Evolutionary conservation across 2,329 filamentous ascomycete species (phyloP), one percentile per base, ranked within the genome.

Genomic region (Exophiala viscosa): DNA sequence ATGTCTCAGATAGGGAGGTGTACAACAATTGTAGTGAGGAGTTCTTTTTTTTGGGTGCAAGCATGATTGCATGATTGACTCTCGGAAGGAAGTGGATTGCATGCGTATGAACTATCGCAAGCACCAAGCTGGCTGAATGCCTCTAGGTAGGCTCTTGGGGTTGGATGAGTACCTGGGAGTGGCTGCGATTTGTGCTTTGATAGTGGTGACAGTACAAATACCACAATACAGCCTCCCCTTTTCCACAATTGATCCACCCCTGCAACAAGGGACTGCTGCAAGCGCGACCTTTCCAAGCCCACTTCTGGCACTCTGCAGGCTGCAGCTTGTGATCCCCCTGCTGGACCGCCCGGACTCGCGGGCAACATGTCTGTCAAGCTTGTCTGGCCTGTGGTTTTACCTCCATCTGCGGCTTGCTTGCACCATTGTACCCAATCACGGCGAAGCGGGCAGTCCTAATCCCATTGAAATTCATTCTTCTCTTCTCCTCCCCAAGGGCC

Each of bases 161-260:
- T 44, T 44, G 23, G 10, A 14, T 17, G 23, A 28, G 23, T 28
- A 28, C 23, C 23, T 28, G 23, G 23, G 23, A 28, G 23, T 28
- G 23, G 23, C 23, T 28, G 23, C 23, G 23, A 28, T 28, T 5
- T 28, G 23, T 28, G 23, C 23, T 28, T 28, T 28, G 23, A 28
- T 28, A 28, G 23, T 36, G 34, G 56, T 40, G 33, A 50, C 47
- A 45, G 33, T 48, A 41, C 45, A 10, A 3, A 44, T 50, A 50
- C 45, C 23, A 38, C 34, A 18, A 40, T 34, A 40, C 46, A 41
- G 40, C 48, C 50, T 41, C 48, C 56, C 52, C 46, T 49, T 54
- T 57, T 50, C 49, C 34, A 20, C 23, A 32, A 35, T 41, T 44
- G 43, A 18, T 50, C 56, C 56, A 53, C 47, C 33, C 43, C 28